These are phyloP conservation scores for Rutstroemia sp. DNA, from an alignment of 2,329 filamentous ascomycete species.

Conservation along the genomic window DNA sequence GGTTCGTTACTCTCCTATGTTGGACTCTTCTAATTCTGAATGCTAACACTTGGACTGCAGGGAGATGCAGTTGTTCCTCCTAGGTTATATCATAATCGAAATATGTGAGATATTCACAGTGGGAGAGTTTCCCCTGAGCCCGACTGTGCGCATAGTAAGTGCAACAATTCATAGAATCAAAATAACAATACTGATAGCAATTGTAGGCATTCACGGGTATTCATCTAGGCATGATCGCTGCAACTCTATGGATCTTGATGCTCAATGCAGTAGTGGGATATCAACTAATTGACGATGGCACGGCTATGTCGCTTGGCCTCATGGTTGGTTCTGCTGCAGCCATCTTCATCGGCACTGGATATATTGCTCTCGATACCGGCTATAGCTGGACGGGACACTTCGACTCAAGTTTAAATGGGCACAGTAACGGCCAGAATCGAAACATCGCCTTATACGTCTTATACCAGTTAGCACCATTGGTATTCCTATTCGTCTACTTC, in stretches of 20 bases:
- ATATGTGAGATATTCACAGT: conserved; percentile 97
- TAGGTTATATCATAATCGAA: conserved; percentile 77
- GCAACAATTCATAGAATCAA: background rate
- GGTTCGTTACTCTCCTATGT: conserved; percentile 43
- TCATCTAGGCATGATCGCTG: conserved; percentile 82
- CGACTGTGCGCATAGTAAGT: conserved; percentile 64
- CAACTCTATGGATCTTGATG: conserved; percentile 84
- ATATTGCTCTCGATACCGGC: conserved; percentile 90
- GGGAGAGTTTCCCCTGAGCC: conserved; percentile 73
- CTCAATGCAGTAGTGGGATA: conserved; percentile 90
- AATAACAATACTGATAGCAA: conserved; percentile 7
- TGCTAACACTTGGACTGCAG: conserved; percentile 38
- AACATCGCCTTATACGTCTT: conserved; percentile 87
- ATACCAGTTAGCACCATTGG: conserved; percentile 80
- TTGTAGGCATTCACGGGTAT: conserved; percentile 75
- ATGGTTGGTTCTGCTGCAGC: conserved; percentile 61
- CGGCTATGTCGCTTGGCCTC: conserved; percentile 70
- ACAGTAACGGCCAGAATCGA: conserved; percentile 42
- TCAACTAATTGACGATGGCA: conserved; percentile 90
- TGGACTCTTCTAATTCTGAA: background rate
- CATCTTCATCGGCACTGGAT: conserved; percentile 85
- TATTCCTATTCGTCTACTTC: conserved; percentile 86
- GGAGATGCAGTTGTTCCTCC: conserved; percentile 92
- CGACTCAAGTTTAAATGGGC: conserved; percentile 45
- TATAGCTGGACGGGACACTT: conserved; percentile 80